Conservation (phyloP, 2,329 filamentous ascomycete genomes). For the Bisporella sp. region DNA sequence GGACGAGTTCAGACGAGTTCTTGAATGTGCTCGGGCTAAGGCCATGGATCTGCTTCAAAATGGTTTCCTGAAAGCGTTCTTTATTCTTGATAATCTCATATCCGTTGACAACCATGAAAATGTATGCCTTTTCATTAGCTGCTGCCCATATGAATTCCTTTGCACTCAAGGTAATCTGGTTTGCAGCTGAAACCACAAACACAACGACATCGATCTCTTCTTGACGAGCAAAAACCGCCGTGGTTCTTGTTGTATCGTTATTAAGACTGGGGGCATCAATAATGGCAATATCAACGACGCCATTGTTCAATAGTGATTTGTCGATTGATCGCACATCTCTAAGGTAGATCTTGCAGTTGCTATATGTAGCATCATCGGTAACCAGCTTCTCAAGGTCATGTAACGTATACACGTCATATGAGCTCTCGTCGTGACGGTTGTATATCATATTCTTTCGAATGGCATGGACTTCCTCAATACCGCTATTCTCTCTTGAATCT, state of each 20-base stretch:
- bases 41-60: slow-evolving; percentile 78
- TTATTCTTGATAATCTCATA: slow-evolving; percentile 94
- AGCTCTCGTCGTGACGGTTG: slow-evolving; percentile 85
- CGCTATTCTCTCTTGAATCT: slow-evolving; percentile 83
- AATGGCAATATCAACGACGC: slow-evolving; percentile 93
- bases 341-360: slow-evolving; percentile 95
- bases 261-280: slow-evolving; percentile 96
- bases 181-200: slow-evolving; percentile 94
- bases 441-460: slow-evolving; percentile 77
- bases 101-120: slow-evolving; percentile 98
- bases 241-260: slow-evolving; percentile 93
- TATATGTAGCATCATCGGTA: slow-evolving; percentile 78
- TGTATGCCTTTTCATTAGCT: slow-evolving; percentile 93
- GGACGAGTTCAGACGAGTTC: slow-evolving; percentile 85
- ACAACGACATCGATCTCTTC: slow-evolving; percentile 99
- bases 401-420: slow-evolving; percentile 80
- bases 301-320: slow-evolving; percentile 92
- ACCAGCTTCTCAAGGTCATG: slow-evolving; percentile 82
- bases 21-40: slow-evolving; percentile 93
- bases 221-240: slow-evolving; percentile 91
- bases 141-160: slow-evolving; percentile 96
- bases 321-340: slow-evolving; percentile 84
- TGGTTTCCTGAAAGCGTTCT: slow-evolving; percentile 83
- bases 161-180: slow-evolving; percentile 96
- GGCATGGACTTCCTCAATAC: slow-evolving; percentile 91